Conservation (phyloP, 345 rosid species). For the Brassica cretica region DNA sequence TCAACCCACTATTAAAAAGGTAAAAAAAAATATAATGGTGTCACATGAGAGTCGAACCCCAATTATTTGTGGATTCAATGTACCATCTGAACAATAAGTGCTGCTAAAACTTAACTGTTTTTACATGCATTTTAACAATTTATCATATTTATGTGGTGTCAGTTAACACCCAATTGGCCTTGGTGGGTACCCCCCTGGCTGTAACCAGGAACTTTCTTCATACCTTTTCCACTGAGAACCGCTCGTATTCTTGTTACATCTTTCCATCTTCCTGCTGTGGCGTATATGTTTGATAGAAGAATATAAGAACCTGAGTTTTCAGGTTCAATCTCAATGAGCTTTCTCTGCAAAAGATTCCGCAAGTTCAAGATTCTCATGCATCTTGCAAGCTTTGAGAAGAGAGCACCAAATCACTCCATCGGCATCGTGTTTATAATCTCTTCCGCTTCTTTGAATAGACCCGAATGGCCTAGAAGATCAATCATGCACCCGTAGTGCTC, state of each 20-base stretch:
- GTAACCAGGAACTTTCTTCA: conserved; percentile 64
- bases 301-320: conserved; percentile 60
- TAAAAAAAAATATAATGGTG: no score
- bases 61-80: no score
- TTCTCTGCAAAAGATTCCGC: conserved; percentile 56
- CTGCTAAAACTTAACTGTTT: no score
- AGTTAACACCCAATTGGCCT: no score
- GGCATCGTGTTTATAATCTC: conserved; percentile 51
- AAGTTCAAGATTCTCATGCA: conserved; percentile 50
- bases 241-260: conserved; percentile 64
- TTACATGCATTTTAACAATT: no score
- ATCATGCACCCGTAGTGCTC: conserved; percentile 57
- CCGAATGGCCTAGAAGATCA: conserved; percentile 71
- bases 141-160: no score
- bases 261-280: conserved; percentile 69
- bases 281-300: conserved; percentile 81
- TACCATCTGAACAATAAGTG: no score
- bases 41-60: no score
- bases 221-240: conserved; percentile 54
- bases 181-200: no score
- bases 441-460: conserved; percentile 65
- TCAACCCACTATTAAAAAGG: no score
- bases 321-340: conserved; percentile 54
- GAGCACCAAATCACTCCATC: conserved; percentile 84
- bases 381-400: conserved; percentile 65